Evolutionary conservation across 495 filamentous ascomycete species (phyloP), one percentile per base, ranked within the genome.

Genomic region (Trichoderma virens): DNA sequence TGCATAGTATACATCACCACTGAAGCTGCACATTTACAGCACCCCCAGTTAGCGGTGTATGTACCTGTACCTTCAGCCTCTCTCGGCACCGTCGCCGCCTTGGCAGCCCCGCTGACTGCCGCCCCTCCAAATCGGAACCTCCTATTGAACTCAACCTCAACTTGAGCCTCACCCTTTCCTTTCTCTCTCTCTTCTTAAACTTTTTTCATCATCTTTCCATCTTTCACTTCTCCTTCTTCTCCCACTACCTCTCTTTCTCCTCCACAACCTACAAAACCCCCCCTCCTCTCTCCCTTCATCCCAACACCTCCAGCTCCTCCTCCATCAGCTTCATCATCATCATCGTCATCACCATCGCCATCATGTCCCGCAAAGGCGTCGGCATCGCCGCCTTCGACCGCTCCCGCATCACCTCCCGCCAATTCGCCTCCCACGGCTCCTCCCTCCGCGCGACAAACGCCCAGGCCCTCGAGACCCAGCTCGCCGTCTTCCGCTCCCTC

Each of bases 311-410:
- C 14, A 62, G 4, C 2, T 27, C 31, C 60, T 23, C 20, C 34
- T 18, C 5, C 59, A 13, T 38, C 27, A 18, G 35, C 23, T 5
- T 31, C 54, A 32, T 13, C 61, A 62, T 41, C 61, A 61, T 27
- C 5, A 39, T 35, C 61, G 6, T 43, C 61, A 30, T 7, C 25
- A 39, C 5, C 5, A 1, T 59, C 34, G 43, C 63, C 54, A 68
- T 35, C 39, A 82, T 82, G 78, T 86, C 85, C 61, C 82, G 83
- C 64, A 87, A 86, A 74, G 90, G 90, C 65, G 91, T 96, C 66
- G 94, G 94, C 69, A 89, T 98, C 61, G 90, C 89, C 30, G 92
- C 95, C 75, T 94, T 98, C 70, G 88, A 90, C 68, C 89, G 93
- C 68, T 88, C 86, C 62, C 86, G 83, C 43, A 85, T 95, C 67